phyloP scores from a whole-genome alignment of 495 filamentous ascomycete genomes.

The Sporormia fimetaria region DNA sequence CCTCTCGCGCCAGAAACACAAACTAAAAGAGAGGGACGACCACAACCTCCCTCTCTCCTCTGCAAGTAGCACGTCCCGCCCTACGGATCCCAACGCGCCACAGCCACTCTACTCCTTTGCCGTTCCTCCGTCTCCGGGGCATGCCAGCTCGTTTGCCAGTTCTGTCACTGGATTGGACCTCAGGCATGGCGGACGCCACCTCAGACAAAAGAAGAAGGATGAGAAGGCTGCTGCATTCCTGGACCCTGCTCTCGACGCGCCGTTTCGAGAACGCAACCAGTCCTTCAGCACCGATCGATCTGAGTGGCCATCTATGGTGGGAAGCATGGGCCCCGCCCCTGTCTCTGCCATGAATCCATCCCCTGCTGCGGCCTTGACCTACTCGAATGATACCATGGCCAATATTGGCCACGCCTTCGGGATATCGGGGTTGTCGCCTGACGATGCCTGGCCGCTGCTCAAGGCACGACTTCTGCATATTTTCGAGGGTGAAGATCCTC shows the following conservation, averaged over 20 bases:
- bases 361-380: constrained; percentile 12
- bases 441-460: constrained; percentile 94
- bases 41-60: constrained; percentile 77
- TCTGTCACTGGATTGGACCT: constrained; percentile 74
- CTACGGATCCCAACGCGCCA: constrained; percentile 72
- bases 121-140: constrained; percentile 55
- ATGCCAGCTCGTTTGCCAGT: constrained; percentile 58
- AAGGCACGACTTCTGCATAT: constrained; percentile 80
- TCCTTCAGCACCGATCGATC: constrained; percentile 30
- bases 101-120: constrained; percentile 74
- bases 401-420: constrained; percentile 42
- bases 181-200: constrained; percentile 67
- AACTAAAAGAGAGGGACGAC: constrained; percentile 67
- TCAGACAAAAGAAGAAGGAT: constrained; percentile 85
- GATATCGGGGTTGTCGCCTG: constrained; percentile 67
- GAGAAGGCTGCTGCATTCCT: constrained; percentile 47
- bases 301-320: constrained; percentile 20
- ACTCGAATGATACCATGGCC: constrained; percentile 11
- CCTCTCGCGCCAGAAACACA: constrained; percentile 82
- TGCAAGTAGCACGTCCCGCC: constrained; percentile 77
- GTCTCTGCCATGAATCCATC: constrained; percentile 16
- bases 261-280: constrained; percentile 23
- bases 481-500: constrained; percentile 85
- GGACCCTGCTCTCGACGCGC: constrained; percentile 31
- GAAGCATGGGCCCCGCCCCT: constrained; percentile 14